Evolutionary conservation across 129 eudicot species (phyloP).

Genomic region (Pseudognaphalium luteoalbum): DNA sequence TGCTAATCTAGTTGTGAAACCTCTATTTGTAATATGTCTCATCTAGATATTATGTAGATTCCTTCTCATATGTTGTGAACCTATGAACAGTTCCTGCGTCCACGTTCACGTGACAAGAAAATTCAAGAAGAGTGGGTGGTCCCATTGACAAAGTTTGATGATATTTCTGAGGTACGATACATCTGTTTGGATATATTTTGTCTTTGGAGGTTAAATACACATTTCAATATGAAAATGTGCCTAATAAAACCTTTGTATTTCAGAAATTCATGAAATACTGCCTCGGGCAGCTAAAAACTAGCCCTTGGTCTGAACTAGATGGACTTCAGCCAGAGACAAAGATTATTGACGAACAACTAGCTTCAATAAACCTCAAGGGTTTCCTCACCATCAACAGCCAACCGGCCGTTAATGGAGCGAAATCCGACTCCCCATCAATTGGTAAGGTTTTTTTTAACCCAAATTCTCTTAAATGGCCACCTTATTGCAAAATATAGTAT

Average conservation of each 20-base stretch:
- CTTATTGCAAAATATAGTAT: not conserved
- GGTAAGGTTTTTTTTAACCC: constrained; percentile 52
- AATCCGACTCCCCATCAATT: constrained; percentile 77
- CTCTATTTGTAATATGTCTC: not conserved
- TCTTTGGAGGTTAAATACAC: not conserved
- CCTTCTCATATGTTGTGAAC: constrained; percentile 26
- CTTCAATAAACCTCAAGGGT: constrained; percentile 69
- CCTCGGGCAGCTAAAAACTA: constrained; percentile 77
- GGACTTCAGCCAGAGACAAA: constrained; percentile 95
- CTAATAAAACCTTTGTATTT: constrained; percentile 16
- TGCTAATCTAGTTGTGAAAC: not conserved
- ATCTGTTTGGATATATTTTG: not conserved
- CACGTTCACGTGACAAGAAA: constrained; percentile 90
- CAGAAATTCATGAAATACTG: constrained; percentile 86
- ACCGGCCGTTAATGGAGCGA: constrained; percentile 86
- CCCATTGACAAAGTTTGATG: constrained; percentile 72
- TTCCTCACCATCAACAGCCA: constrained; percentile 94
- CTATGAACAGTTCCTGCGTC: constrained; percentile 79
- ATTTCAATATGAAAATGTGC: not conserved
- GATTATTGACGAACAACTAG: constrained; percentile 74
- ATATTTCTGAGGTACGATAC: constrained; percentile 70
- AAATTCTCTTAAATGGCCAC: not conserved
- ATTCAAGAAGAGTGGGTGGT: constrained; percentile 85
- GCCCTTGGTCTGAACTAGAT: constrained; percentile 95
- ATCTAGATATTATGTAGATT: not conserved